Percentiles rank a stretch among this genome's conserved stretches.
Conservation (phyloP, 1,139 yeast species). For the Protomyces inundatus region DNA sequence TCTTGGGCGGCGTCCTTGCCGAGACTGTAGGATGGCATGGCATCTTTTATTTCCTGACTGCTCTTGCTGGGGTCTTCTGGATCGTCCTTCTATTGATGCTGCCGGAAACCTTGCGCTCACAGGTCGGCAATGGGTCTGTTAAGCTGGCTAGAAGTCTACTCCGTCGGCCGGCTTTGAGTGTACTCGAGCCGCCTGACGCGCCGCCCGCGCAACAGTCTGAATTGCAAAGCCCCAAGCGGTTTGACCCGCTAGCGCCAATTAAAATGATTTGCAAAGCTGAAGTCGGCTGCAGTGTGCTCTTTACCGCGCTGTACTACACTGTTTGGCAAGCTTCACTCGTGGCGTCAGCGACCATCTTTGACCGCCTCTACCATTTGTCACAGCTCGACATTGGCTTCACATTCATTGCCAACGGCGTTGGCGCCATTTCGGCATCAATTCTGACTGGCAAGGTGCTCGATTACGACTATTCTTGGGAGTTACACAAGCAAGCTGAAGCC, state of each 20-base stretch:
- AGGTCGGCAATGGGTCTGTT: slow-evolving; percentile 61
- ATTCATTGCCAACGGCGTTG: slow-evolving; percentile 44
- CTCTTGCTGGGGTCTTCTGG: slow-evolving; percentile 51
- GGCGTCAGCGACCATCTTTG: slow-evolving; percentile 53
- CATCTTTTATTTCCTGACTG: slow-evolving; percentile 67
- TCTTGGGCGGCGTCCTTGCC: slow-evolving; percentile 64
- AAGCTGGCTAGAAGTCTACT: not conserved
- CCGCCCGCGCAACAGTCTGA: not conserved
- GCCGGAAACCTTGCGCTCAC: slow-evolving; percentile 66
- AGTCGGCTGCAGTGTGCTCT: slow-evolving; percentile 44
- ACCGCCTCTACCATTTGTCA: slow-evolving; percentile 47
- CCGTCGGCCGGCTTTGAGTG: not conserved
- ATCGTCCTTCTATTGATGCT: slow-evolving; percentile 39
- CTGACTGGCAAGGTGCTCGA: slow-evolving; percentile 39
- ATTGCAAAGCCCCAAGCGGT: not conserved
- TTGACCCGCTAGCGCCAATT: slow-evolving; percentile 28
- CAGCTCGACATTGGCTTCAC: slow-evolving; percentile 59
- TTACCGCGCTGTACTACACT: slow-evolving; percentile 59
- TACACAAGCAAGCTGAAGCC: slow-evolving; percentile 26
- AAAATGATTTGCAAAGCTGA: slow-evolving; percentile 33
- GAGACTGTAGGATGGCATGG: slow-evolving; percentile 65
- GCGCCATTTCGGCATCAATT: slow-evolving; percentile 40
- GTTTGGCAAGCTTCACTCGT: slow-evolving; percentile 68
- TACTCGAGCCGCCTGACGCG: slow-evolving; percentile 7
- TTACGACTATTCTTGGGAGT: slow-evolving; percentile 34